A percentile compares a stretch with the other conserved stretches of the same genome.
Evolutionary conservation across 371 early-diverging fungal genomes (phyloP).

Genomic region (Mucor piriformis): DNA sequence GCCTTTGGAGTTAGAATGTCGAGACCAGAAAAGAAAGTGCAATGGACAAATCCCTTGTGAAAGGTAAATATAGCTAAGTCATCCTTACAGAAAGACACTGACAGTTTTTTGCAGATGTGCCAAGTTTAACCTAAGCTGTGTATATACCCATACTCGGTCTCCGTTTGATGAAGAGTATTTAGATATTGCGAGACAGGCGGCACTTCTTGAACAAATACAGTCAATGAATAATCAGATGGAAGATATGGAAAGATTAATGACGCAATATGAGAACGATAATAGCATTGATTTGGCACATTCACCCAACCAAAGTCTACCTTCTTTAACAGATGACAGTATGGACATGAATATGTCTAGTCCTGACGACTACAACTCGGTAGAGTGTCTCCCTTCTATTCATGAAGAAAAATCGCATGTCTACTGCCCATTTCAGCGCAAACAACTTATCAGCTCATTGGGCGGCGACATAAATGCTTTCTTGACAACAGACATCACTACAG

Average conservation of each 20-base stretch:
- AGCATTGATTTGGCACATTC: background rate
- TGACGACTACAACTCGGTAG: conserved; percentile 11
- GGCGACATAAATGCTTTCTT: background rate
- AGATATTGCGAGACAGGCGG: conserved; percentile 19
- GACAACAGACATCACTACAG: background rate
- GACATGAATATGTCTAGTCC: conserved; percentile 5
- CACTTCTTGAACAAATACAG: conserved; percentile 21
- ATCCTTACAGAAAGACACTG: no score
- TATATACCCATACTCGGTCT: conserved; percentile 27
- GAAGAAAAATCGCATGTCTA: no score
- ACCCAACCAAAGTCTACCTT: background rate
- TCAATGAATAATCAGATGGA: conserved; percentile 21
- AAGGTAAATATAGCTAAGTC: conserved; percentile 19
- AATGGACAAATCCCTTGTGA: conserved; percentile 37
- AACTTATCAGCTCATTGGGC: conserved; percentile 1
- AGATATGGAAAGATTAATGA: conserved; percentile 21
- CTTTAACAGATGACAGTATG: conserved; percentile 8
- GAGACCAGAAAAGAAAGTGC: conserved; percentile 44
- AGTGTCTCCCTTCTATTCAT: conserved; percentile 3
- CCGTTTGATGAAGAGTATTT: conserved; percentile 39
- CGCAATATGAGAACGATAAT: background rate
- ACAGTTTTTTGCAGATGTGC: conserved; percentile 22
- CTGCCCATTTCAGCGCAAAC: conserved; percentile 4
- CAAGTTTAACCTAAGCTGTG: conserved; percentile 30
- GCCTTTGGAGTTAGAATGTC: conserved; percentile 34